phyloP scores from a whole-genome alignment of 257 asterid species.

The Nicotiana undulata region DNA sequence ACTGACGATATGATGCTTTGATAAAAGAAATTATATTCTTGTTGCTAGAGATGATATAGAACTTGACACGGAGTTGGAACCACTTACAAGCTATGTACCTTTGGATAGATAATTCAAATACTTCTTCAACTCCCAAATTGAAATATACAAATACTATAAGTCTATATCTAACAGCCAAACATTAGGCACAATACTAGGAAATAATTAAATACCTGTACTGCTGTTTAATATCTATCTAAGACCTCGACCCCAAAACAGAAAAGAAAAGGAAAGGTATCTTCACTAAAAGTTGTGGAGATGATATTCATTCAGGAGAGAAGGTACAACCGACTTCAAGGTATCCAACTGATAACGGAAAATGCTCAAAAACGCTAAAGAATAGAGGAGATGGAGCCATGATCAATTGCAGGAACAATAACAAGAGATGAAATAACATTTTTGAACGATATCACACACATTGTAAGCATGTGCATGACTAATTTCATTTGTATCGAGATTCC shows the following conservation, averaged over 20 bases:
- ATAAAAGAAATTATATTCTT: neutral
- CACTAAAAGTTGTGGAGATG: neutral
- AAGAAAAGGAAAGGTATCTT: neutral
- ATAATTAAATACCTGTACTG: neutral
- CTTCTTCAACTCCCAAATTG: neutral
- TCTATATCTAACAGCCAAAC: neutral
- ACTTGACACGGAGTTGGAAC: neutral
- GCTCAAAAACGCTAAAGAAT: neutral
- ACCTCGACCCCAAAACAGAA: neutral
- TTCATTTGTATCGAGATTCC: neutral
- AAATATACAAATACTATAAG: neutral
- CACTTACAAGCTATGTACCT: neutral
- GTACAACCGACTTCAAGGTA: neutral
- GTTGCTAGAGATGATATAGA: neutral
- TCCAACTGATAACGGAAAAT: neutral
- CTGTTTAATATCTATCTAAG: neutral
- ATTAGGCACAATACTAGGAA: neutral
- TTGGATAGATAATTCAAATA: neutral
- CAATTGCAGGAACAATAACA: slow-evolving; percentile 6
- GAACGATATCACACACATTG: neutral
- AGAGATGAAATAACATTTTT: neutral
- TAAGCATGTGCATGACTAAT: neutral
- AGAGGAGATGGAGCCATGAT: neutral
- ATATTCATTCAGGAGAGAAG: neutral
- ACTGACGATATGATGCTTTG: neutral